Evolutionary conservation across 2,329 filamentous ascomycete species (phyloP), one percentile per base, ranked within the genome.

Genomic region (Pyrenochaeta sp.): DNA sequence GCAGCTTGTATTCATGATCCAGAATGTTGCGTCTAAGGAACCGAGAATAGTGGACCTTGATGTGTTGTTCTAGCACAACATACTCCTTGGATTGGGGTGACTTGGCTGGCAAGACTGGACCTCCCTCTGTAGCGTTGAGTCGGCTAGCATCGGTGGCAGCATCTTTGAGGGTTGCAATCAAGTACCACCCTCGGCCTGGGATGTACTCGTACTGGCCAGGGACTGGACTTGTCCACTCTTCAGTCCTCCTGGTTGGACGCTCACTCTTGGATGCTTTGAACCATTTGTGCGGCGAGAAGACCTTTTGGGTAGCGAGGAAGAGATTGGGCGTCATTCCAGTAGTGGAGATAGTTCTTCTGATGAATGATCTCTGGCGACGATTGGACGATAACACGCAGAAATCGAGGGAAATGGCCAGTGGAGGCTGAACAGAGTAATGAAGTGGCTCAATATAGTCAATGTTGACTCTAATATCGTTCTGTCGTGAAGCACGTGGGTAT

Each of bases 171-270:
- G 70, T 77, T 33, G 68, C 77, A 44, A 82, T 68, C 40, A 82
- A 75, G 61, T 80, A 81, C 81, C 80, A 82, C 56, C 81, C 81
- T 37, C 75, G 78, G 45, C 78, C 78, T 3, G 80, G 79, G 42
- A 81, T 75, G 64, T 81, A 81, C 54, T 79, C 79, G 68, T 83
- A 83, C 32, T 74, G 77, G 36, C 81, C 81, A 4, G 80, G 78
- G 14, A 79, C 72, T 4, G 81, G 81, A n/a, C n/a, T 65, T 66
- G 32, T 76, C 68, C 81, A 82, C 60, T 81, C 78, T 62, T 83
- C 80, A 41, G 78, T 78, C 29, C 72, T 72, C 58, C 77, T 73
- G 33, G 74, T 66, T 2, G 77, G 67, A 21, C 74, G 74, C 20
- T 78, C 72, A 47, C 72, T 72, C 31, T 77, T 71, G 33, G 71